These are phyloP conservation scores for Harringtonia aguacate DNA, from an alignment of 2,329 filamentous ascomycete species.

Conservation along the genomic window DNA sequence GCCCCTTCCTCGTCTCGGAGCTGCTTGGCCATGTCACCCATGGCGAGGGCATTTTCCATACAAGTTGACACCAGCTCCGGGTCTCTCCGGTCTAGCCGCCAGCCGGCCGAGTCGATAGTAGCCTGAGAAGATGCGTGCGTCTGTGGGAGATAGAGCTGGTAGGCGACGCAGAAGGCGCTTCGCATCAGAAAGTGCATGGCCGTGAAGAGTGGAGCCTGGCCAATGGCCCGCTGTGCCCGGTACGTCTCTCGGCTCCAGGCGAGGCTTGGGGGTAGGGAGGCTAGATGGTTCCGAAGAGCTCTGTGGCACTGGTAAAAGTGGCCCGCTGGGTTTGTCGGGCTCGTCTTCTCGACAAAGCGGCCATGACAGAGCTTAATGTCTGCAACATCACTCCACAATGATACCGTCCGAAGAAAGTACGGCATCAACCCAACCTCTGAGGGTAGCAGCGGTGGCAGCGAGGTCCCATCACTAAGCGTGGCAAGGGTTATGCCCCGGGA, in stretches of 20 bases:
- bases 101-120: too few species aligned
- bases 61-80: too few species aligned
- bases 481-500: slow-evolving; percentile 8
- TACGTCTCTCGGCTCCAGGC: slow-evolving; percentile 11
- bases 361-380: slow-evolving; percentile 8
- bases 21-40: too few species aligned
- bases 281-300: slow-evolving; percentile 8
- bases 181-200: slow-evolving; percentile 15
- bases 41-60: too few species aligned
- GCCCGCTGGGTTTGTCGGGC: slow-evolving; percentile 9
- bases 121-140: too few species aligned
- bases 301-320: slow-evolving; percentile 3
- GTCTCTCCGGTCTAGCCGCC: too few species aligned
- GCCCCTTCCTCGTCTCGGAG: too few species aligned
- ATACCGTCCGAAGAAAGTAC: slow-evolving; percentile 12
- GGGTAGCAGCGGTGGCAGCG: too few species aligned
- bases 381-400: slow-evolving; percentile 10
- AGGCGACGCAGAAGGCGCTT: slow-evolving; percentile 13
- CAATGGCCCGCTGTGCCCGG: slow-evolving; percentile 8
- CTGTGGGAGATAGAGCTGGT: slow-evolving; percentile 16
- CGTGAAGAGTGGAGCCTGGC: slow-evolving; percentile 11
- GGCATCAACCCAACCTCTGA: slow-evolving; percentile 11
- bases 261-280: slow-evolving; percentile 8
- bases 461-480: slow-evolving; percentile 2
- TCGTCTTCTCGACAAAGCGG: slow-evolving; percentile 5